Evolutionary conservation across 306 rosid genomes (phyloP).

Genomic region (Lathyrus sativus): DNA sequence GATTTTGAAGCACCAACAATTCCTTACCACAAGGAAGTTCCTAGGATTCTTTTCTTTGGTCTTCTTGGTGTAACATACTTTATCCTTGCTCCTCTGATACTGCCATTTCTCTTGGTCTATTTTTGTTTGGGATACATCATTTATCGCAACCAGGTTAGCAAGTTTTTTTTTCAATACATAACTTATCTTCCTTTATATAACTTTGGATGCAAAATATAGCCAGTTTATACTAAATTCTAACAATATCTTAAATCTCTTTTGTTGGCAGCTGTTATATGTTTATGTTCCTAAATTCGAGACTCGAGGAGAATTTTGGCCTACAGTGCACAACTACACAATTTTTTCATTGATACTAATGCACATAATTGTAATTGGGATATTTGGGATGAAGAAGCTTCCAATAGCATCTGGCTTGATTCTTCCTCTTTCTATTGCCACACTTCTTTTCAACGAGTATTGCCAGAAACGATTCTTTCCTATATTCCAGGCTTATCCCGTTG

Average conservation of each 20-base stretch:
- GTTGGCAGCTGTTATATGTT: conserved; percentile 70
- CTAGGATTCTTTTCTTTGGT: conserved; percentile 71
- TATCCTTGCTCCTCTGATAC: conserved; percentile 84
- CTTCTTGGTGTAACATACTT: conserved; percentile 87
- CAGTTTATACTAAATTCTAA: conserved; percentile 22
- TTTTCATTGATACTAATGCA: conserved; percentile 83
- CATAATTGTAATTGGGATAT: conserved; percentile 74
- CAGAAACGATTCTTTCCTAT: conserved; percentile 71
- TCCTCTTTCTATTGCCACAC: conserved; percentile 82
- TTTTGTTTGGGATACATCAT: conserved; percentile 73
- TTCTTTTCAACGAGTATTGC: conserved; percentile 76
- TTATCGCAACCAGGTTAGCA: conserved; percentile 84
- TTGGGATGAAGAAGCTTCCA: conserved; percentile 73
- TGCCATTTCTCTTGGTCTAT: conserved; percentile 84
- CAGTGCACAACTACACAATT: conserved; percentile 63
- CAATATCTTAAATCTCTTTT: conserved; percentile 14
- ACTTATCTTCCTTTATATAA: background rate
- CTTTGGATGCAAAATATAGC: background rate
- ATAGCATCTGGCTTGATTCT: conserved; percentile 57
- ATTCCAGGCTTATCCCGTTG: conserved; percentile 59
- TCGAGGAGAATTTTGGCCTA: conserved; percentile 79
- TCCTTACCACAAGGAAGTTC: conserved; percentile 64
- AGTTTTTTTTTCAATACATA: background rate
- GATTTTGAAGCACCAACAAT: conserved; percentile 73
- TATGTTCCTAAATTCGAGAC: conserved; percentile 62